These are phyloP conservation scores for Didymella pomorum DNA, from an alignment of 2,329 filamentous ascomycete genomes.

Conservation along the genomic window DNA sequence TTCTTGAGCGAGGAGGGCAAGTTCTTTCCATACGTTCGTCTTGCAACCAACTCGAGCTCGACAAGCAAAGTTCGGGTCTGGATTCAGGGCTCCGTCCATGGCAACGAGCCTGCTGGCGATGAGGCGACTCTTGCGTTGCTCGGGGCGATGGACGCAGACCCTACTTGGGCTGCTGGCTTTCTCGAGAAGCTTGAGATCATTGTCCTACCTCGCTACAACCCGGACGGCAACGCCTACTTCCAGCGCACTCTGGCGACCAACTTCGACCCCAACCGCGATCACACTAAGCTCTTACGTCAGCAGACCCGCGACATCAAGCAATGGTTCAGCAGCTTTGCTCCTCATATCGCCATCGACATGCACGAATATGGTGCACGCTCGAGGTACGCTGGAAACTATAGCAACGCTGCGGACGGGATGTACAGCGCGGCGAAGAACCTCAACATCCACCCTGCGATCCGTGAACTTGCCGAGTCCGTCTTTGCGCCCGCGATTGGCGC, in stretches of 20 bases:
- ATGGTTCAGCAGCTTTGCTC: constrained; percentile 42
- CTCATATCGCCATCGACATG: constrained; percentile 49
- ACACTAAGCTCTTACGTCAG: constrained; percentile 47
- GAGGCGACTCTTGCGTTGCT: constrained; percentile 48
- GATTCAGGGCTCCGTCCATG: constrained; percentile 50
- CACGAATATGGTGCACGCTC: constrained; percentile 47
- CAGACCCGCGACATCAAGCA: constrained; percentile 49
- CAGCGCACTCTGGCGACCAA: constrained; percentile 48
- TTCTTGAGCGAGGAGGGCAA: constrained; percentile 48
- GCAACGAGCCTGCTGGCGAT: constrained; percentile 51
- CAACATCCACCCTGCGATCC: constrained; percentile 47
- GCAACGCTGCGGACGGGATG: constrained; percentile 48
- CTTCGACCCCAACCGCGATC: constrained; percentile 50
- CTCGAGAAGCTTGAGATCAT: constrained; percentile 47
- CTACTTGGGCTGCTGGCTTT: constrained; percentile 41
- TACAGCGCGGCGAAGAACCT: constrained; percentile 49
- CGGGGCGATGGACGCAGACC: constrained; percentile 46
- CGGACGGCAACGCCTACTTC: constrained; percentile 50
- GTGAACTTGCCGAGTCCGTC: constrained; percentile 44
- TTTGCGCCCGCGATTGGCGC: constrained; percentile 47
- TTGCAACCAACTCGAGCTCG: constrained; percentile 29
- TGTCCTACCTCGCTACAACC: constrained; percentile 48
- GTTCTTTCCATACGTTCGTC: constrained; percentile 43
- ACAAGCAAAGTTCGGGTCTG: constrained; percentile 47
- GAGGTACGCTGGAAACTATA: constrained; percentile 40